Conservation (phyloP, 768 basidiomycete species). For the Pholiota molesta region DNA sequence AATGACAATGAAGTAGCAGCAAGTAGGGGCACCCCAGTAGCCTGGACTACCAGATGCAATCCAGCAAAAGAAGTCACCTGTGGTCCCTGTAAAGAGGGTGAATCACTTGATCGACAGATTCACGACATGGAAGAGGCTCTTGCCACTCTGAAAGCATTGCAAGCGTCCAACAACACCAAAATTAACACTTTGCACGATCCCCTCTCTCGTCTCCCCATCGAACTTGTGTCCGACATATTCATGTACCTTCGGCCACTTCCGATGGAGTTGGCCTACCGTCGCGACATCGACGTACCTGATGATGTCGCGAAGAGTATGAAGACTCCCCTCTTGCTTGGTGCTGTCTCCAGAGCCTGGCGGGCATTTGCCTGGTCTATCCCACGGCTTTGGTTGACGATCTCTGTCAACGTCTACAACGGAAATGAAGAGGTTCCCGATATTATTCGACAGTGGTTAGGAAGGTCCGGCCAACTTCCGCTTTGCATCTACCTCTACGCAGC, state of each 20-base stretch:
- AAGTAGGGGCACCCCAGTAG: too few relatives aligned
- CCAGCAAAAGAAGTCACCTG: too few relatives aligned
- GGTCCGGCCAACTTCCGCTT: conserved; percentile 8
- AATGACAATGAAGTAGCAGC: too few relatives aligned
- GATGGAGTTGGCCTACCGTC: not conserved
- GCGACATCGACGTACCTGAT: not conserved
- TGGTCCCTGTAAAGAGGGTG: too few relatives aligned
- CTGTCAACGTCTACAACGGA: not conserved
- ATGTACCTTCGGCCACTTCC: not conserved
- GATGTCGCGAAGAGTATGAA: not conserved
- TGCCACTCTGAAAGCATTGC: not conserved
- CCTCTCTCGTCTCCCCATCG: not conserved
- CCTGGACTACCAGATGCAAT: too few relatives aligned
- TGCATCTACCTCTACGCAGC: conserved; percentile 1
- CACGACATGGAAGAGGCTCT: not conserved
- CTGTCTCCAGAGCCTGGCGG: conserved; percentile 8
- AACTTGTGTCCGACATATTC: conserved; percentile 4
- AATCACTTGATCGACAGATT: too few relatives aligned
- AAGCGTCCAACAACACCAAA: not conserved
- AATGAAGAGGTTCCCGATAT: not conserved
- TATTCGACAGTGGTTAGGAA: not conserved
- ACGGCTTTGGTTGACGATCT: conserved; percentile 5
- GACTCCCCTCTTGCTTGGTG: conserved; percentile 5
- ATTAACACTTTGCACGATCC: not conserved
- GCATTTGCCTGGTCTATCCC: conserved; percentile 12